Evolutionary conservation across 2,329 filamentous ascomycete species (phyloP).

Genomic region (Hymenoscyphus fructigenus): DNA sequence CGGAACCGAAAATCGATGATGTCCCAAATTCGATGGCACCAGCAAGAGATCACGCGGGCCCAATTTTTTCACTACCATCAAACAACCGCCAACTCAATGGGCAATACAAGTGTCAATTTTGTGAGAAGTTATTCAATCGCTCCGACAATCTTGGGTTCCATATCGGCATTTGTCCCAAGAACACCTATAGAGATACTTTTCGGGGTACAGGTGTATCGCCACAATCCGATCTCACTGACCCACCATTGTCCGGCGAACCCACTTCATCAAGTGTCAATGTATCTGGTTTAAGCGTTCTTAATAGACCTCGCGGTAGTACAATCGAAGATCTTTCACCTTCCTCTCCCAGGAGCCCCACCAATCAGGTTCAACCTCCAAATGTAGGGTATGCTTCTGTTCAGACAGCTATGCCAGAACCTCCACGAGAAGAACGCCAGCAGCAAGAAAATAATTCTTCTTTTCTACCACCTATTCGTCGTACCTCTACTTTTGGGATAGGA

Average conservation of each 20-base stretch:
- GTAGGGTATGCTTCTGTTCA: not conserved
- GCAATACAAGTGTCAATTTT: too few species aligned
- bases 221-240: not conserved
- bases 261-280: not conserved
- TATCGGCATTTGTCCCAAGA: too few species aligned
- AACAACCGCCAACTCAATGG: too few species aligned
- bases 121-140: too few species aligned
- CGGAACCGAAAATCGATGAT: not conserved
- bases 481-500: slow-evolving; percentile 54
- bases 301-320: slow-evolving; percentile 25
- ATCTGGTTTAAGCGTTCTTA: slow-evolving; percentile 20
- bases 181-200: not conserved
- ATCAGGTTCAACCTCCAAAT: not conserved
- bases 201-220: not conserved
- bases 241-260: not conserved
- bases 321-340: slow-evolving; percentile 16
- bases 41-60: too few species aligned
- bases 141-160: too few species aligned
- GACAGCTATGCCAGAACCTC: not conserved
- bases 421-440: slow-evolving; percentile 11
- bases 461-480: slow-evolving; percentile 57
- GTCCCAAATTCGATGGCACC: not conserved
- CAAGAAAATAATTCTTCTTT: slow-evolving; percentile 39
- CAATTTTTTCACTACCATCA: too few species aligned
- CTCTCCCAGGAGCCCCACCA: not conserved